Conservation (phyloP, 1,139 yeast genomes). For the Arxiozyma bovina region DNA sequence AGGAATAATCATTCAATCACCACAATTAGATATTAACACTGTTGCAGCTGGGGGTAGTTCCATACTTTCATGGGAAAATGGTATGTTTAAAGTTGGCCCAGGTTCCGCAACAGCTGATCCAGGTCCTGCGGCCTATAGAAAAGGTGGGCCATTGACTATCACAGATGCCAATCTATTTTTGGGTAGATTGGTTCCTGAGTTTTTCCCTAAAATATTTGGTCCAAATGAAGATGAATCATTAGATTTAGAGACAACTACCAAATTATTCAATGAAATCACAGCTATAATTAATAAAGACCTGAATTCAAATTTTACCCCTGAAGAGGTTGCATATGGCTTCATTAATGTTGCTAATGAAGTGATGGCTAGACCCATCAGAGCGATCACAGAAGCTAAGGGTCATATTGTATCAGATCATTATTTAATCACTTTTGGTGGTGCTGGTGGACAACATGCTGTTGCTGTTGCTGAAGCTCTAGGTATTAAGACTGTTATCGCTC, state of each 20-base stretch:
- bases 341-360: slow-evolving; percentile 46
- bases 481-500: slow-evolving; percentile 40
- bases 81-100: slow-evolving; percentile 50
- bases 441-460: slow-evolving; percentile 51
- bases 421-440: slow-evolving; percentile 49
- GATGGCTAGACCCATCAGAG: slow-evolving; percentile 50
- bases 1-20: slow-evolving; percentile 48
- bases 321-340: slow-evolving; percentile 47
- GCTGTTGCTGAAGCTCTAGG: slow-evolving; percentile 44
- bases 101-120: slow-evolving; percentile 57
- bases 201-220: slow-evolving; percentile 51
- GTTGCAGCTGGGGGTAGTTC: slow-evolving; percentile 61
- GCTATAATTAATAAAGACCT: slow-evolving; percentile 36
- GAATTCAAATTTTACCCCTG: slow-evolving; percentile 31
- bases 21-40: slow-evolving; percentile 50
- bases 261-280: slow-evolving; percentile 37
- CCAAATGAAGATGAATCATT: slow-evolving; percentile 46
- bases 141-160: slow-evolving; percentile 50
- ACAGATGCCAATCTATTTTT: slow-evolving; percentile 50
- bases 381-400: slow-evolving; percentile 48
- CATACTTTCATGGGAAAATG: slow-evolving; percentile 43
- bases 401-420: slow-evolving; percentile 39
- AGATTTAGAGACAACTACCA: slow-evolving; percentile 36
- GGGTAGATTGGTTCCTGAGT: slow-evolving; percentile 48
- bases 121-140: slow-evolving; percentile 53